phyloP scores from a whole-genome alignment of 495 filamentous ascomycete genomes.

The Viridothelium virens region DNA sequence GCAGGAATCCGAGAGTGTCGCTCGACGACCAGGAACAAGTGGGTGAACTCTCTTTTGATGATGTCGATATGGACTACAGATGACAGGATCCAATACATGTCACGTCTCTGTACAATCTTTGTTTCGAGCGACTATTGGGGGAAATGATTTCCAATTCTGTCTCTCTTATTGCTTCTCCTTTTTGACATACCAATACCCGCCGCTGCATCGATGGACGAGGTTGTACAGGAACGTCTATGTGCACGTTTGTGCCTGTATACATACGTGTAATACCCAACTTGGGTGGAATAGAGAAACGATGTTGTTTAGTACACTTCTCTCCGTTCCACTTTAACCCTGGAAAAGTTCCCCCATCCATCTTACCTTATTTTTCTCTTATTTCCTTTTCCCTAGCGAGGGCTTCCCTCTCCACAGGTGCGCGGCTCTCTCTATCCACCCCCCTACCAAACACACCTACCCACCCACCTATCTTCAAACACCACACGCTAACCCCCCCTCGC shows the following conservation, averaged over 20 bases:
- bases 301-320: neutral
- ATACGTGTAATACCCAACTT: neutral
- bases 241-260: neutral
- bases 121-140: neutral
- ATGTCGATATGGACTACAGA: constrained; percentile 48
- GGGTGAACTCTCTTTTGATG: constrained; percentile 53
- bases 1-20: constrained; percentile 19
- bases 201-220: constrained; percentile 3
- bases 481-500: neutral
- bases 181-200: constrained; percentile 10
- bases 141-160: neutral
- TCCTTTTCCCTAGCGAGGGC: neutral
- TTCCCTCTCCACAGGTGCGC: neutral
- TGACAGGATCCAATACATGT: constrained; percentile 21
- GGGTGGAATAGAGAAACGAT: constrained; percentile 7
- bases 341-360: neutral
- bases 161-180: neutral
- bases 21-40: constrained; percentile 53
- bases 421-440: neutral
- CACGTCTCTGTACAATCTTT: constrained; percentile 11
- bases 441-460: neutral
- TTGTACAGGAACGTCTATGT: neutral
- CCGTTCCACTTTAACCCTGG: neutral
- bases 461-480: neutral
- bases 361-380: neutral